Evolutionary conservation across 768 basidiomycete species (phyloP).

Genomic region (Rossbeevera mucosa): DNA sequence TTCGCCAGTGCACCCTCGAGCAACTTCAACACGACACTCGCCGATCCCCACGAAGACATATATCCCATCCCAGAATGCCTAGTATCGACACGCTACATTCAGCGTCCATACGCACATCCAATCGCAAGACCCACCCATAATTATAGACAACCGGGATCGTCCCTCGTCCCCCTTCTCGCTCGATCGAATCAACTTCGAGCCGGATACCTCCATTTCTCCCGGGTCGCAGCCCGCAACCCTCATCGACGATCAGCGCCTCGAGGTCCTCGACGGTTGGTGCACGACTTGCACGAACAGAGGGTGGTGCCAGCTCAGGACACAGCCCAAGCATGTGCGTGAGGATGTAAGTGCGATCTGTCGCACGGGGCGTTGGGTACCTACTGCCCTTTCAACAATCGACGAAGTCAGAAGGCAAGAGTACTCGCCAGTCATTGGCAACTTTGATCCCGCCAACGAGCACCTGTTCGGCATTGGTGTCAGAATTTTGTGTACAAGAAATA

Average conservation of each 20-base stretch:
- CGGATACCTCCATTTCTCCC: conserved; percentile 64
- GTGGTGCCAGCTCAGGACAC: conserved; percentile 55
- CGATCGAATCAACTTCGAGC: conserved; percentile 45
- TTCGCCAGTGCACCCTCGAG: conserved; percentile 38
- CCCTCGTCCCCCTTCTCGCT: conserved; percentile 17
- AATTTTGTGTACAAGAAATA: neutral
- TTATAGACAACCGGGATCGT: conserved; percentile 54
- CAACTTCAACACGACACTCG: conserved; percentile 43
- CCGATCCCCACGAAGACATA: conserved; percentile 63
- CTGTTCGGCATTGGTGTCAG: conserved; percentile 17
- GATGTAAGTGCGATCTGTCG: conserved; percentile 58
- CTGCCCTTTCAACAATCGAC: neutral
- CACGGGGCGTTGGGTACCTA: conserved; percentile 63
- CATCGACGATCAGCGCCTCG: conserved; percentile 43
- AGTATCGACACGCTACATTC: neutral
- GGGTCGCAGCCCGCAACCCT: conserved; percentile 64
- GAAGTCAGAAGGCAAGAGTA: neutral
- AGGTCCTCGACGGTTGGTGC: conserved; percentile 49
- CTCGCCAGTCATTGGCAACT: conserved; percentile 56
- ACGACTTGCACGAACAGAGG: conserved; percentile 43
- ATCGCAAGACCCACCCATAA: conserved; percentile 63
- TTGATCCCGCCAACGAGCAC: conserved; percentile 61
- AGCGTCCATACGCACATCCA: no score
- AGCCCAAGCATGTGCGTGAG: conserved; percentile 47
- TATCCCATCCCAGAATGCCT: conserved; percentile 65